phyloP scores from a whole-genome alignment of 495 filamentous ascomycete species.

The Aspergillus hancockii region DNA sequence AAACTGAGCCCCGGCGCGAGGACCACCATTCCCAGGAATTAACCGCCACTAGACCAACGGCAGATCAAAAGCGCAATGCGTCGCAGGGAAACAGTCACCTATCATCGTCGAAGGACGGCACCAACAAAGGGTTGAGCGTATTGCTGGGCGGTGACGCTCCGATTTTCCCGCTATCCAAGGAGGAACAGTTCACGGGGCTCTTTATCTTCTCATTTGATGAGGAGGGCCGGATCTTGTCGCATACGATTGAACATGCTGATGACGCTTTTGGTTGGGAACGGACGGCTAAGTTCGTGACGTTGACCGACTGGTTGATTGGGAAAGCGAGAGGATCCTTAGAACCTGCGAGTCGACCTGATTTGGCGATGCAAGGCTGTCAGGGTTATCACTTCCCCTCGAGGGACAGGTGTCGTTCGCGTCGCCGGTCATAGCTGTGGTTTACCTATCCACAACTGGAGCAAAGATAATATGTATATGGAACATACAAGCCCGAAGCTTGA shows the following conservation, averaged over 20 bases:
- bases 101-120: slow-evolving; percentile 26
- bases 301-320: slow-evolving; percentile 89
- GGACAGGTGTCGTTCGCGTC: slow-evolving; percentile 4
- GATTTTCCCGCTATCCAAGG: slow-evolving; percentile 70
- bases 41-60: slow-evolving; percentile 2
- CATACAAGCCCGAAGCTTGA: too few relatives aligned
- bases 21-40: slow-evolving; percentile 23
- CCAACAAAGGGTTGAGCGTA: slow-evolving; percentile 42
- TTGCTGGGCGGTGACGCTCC: slow-evolving; percentile 62
- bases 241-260: slow-evolving; percentile 93
- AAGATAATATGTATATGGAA: too few relatives aligned
- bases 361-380: slow-evolving; percentile 32
- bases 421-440: not conserved
- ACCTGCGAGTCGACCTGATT: slow-evolving; percentile 36
- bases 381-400: slow-evolving; percentile 13
- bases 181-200: slow-evolving; percentile 60
- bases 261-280: slow-evolving; percentile 71
- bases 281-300: slow-evolving; percentile 71
- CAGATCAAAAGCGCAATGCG: not conserved
- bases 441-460: not conserved
- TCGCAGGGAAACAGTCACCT: not conserved
- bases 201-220: slow-evolving; percentile 97
- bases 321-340: slow-evolving; percentile 51
- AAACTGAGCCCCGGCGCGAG: slow-evolving; percentile 56
- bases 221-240: slow-evolving; percentile 76